Evolutionary conservation across 148 eudicot species (phyloP).

Genomic region (Rhododendron molle): DNA sequence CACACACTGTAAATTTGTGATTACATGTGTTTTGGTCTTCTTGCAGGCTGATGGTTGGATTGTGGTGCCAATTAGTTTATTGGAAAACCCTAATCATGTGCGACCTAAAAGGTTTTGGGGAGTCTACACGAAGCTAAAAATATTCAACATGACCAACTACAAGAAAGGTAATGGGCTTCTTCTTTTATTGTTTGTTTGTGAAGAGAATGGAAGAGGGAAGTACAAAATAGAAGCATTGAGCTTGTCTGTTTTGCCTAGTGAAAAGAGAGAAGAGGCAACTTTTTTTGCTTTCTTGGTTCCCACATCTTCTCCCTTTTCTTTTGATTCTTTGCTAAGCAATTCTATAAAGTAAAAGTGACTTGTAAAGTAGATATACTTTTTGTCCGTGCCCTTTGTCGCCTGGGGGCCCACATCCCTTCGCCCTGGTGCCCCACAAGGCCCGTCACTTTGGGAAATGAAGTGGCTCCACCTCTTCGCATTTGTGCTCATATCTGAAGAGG

Average conservation of each 20-base stretch:
- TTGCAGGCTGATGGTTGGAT: slow-evolving; percentile 98
- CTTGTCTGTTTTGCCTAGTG: not conserved
- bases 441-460: not conserved
- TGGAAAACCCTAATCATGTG: slow-evolving; percentile 80
- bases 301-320: not conserved
- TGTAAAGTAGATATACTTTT: not conserved
- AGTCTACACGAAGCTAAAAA: slow-evolving; percentile 92
- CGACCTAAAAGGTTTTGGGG: slow-evolving; percentile 97
- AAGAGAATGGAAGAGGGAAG: not conserved
- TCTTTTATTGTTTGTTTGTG: slow-evolving; percentile 1
- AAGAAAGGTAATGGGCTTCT: slow-evolving; percentile 56
- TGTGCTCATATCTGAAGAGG: not conserved
- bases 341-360: not conserved
- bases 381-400: not conserved
- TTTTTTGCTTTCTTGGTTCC: not conserved
- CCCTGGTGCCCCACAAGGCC: not conserved
- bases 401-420: not conserved
- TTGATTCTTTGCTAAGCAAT: not conserved
- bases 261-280: not conserved
- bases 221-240: not conserved
- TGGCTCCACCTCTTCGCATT: not conserved
- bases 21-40: not conserved
- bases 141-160: slow-evolving; percentile 88
- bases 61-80: slow-evolving; percentile 70
- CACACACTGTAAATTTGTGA: not conserved